Evolutionary conservation across 2,329 filamentous ascomycete species (phyloP).

Genomic region (Aspergillus novofumigatus): DNA sequence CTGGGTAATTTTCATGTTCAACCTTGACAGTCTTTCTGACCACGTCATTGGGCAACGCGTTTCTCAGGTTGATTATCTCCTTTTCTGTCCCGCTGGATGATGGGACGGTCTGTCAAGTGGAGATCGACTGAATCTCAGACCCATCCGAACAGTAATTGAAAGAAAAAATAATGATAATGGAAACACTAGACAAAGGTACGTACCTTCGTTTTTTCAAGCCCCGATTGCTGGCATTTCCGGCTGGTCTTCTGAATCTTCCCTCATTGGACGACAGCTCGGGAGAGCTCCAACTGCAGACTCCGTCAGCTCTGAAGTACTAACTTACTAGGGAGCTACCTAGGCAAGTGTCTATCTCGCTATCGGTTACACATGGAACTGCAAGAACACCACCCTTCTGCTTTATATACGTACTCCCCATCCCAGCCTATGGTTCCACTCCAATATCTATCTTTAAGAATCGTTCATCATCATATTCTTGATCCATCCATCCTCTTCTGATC

Average conservation of each 20-base stretch:
- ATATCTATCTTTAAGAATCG: background rate
- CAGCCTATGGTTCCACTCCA: background rate
- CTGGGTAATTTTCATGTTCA: background rate
- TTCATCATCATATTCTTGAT: background rate
- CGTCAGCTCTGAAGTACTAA: background rate
- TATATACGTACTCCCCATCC: background rate
- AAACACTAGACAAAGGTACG: background rate
- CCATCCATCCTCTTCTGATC: background rate
- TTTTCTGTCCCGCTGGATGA: background rate
- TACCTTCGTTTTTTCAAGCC: background rate
- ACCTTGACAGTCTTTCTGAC: background rate
- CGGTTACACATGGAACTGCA: background rate
- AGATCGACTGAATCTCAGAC: background rate
- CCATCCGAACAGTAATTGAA: background rate
- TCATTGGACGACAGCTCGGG: background rate
- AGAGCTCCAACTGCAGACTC: too few species aligned
- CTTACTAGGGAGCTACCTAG: too few species aligned
- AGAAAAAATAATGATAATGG: background rate
- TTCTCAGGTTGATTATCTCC: background rate
- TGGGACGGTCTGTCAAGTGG: too few species aligned
- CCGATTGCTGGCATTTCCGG: too few species aligned
- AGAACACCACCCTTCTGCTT: background rate
- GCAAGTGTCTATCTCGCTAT: too few species aligned
- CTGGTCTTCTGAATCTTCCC: background rate
- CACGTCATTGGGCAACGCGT: background rate